Conservation (phyloP, 2,329 filamentous ascomycete genomes). For the Coniochaeta sp. region DNA sequence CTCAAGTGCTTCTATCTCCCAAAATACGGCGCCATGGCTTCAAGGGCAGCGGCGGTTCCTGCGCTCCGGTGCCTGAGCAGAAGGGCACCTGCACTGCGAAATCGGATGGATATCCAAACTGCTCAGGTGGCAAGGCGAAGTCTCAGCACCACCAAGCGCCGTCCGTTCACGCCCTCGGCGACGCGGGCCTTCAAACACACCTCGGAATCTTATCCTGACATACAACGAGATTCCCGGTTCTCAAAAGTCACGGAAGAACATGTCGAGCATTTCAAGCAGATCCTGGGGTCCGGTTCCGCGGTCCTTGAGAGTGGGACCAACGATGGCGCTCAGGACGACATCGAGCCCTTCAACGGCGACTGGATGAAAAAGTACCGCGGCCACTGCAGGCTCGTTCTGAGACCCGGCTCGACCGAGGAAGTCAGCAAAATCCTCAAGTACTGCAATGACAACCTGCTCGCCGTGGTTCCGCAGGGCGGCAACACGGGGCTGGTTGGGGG, state of each 20-base stretch:
- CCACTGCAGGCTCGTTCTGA: constrained; percentile 79
- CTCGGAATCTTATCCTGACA: constrained; percentile 73
- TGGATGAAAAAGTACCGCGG: constrained; percentile 99
- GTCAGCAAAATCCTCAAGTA: constrained; percentile 88
- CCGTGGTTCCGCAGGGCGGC: constrained; percentile 93
- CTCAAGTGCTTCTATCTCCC: background rate
- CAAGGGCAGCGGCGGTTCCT: background rate
- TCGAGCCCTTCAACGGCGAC: constrained; percentile 90
- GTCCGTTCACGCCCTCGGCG: background rate
- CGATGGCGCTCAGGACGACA: constrained; percentile 64
- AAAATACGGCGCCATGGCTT: background rate
- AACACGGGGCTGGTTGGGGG: constrained; percentile 96
- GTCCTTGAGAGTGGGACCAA: constrained; percentile 76
- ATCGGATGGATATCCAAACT: background rate
- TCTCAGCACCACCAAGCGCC: background rate
- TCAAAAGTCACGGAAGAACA: constrained; percentile 67
- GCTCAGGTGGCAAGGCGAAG: background rate
- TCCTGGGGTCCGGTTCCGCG: constrained; percentile 74
- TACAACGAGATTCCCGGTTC: constrained; percentile 75
- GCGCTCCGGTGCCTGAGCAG: background rate
- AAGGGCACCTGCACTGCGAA: background rate
- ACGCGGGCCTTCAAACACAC: constrained; percentile 56
- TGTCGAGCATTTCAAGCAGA: constrained; percentile 71
- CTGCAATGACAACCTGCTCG: constrained; percentile 88
- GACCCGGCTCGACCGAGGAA: constrained; percentile 76